Evolutionary conservation across 2,329 filamentous ascomycete genomes (phyloP).

Genomic region (Aspergillus sp.): DNA sequence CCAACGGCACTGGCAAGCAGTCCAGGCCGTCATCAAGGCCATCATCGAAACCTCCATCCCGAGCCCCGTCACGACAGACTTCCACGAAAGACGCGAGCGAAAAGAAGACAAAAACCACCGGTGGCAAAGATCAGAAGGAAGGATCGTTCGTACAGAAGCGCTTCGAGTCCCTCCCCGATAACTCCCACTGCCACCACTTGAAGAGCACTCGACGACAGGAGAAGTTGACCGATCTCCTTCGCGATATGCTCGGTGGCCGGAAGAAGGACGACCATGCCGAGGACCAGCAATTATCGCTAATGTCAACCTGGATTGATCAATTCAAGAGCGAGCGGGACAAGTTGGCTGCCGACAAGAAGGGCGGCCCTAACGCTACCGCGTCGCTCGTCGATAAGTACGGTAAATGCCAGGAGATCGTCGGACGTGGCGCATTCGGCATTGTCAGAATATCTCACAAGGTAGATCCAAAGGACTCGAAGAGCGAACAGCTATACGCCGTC

Average conservation of each 20-base stretch:
- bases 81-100: constrained; percentile 33
- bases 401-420: constrained; percentile 96
- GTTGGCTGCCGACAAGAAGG: constrained; percentile 72
- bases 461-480: constrained; percentile 70
- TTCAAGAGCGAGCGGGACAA: constrained; percentile 83
- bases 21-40: constrained; percentile 22
- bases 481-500: constrained; percentile 91
- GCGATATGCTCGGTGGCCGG: constrained; percentile 77
- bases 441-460: constrained; percentile 97
- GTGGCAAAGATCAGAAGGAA: constrained; percentile 37
- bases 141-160: constrained; percentile 39
- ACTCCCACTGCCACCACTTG: constrained; percentile 82
- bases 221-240: constrained; percentile 89
- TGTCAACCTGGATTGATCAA: constrained; percentile 95
- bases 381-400: constrained; percentile 95
- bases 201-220: constrained; percentile 90
- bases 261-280: constrained; percentile 64
- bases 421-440: constrained; percentile 93
- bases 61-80: constrained; percentile 35
- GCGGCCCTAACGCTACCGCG: constrained; percentile 69
- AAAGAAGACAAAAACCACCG: constrained; percentile 26
- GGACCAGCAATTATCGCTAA: constrained; percentile 81
- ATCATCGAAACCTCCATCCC: constrained; percentile 31
- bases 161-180: constrained; percentile 62
- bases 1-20: constrained; percentile 33